These are phyloP conservation scores for Trichodelitschia bisporula DNA, from an alignment of 495 filamentous ascomycete species.

Conservation along the genomic window DNA sequence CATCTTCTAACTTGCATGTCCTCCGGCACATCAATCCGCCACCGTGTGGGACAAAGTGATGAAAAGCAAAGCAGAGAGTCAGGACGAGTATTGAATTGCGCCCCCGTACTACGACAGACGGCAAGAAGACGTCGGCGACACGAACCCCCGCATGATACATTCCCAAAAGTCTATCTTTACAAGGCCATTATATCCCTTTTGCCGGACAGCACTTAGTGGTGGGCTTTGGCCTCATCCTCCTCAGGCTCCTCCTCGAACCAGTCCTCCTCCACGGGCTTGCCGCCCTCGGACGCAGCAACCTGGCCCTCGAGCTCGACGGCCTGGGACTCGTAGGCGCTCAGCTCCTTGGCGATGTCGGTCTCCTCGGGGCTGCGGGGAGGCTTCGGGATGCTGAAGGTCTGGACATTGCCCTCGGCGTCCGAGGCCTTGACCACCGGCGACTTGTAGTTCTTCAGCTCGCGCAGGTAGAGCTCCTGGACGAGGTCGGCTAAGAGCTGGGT, in stretches of 20 bases:
- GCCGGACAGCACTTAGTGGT: slow-evolving; percentile 1
- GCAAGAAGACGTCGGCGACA: too few relatives aligned
- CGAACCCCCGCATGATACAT: not conserved
- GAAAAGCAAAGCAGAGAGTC: too few relatives aligned
- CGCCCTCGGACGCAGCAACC: slow-evolving; percentile 26
- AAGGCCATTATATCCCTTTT: not conserved
- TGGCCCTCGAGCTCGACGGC: slow-evolving; percentile 88
- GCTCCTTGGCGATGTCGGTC: slow-evolving; percentile 62
- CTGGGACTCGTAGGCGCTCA: slow-evolving; percentile 82
- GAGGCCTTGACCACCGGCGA: slow-evolving; percentile 53
- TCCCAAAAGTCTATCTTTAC: not conserved
- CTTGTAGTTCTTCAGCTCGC: slow-evolving; percentile 86
- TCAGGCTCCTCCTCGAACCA: slow-evolving; percentile 45
- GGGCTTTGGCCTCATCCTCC: slow-evolving; percentile 13
- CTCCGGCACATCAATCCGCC: too few relatives aligned
- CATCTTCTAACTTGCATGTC: too few relatives aligned
- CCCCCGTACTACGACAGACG: too few relatives aligned
- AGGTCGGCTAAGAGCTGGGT: slow-evolving; percentile 44
- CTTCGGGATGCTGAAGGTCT: slow-evolving; percentile 58
- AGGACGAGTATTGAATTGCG: too few relatives aligned
- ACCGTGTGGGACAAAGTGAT: too few relatives aligned
- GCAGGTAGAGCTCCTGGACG: slow-evolving; percentile 91
- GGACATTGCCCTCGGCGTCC: slow-evolving; percentile 76
- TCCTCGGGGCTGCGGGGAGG: slow-evolving; percentile 75
- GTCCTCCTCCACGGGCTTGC: slow-evolving; percentile 33